Evolutionary conservation across 352 stramenopile species (phyloP).

Genomic region (Phytopythium oedochilum): DNA sequence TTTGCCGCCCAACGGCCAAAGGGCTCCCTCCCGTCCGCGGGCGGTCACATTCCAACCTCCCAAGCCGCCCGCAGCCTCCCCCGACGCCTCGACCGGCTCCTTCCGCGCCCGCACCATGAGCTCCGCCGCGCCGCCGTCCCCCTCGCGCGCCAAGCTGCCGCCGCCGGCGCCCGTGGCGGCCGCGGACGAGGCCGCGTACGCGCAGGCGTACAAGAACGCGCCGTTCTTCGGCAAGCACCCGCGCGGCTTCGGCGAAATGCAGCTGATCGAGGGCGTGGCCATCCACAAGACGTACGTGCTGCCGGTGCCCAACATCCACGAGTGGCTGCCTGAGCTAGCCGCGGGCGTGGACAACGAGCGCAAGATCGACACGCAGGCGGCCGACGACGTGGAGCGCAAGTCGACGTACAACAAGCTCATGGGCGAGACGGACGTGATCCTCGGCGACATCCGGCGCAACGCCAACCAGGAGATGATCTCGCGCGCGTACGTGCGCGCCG

Average conservation of each 20-base stretch:
- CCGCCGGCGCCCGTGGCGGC: constrained; percentile 6
- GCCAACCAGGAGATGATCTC: constrained; percentile 55
- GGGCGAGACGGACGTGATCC: constrained; percentile 73
- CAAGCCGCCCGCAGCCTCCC: neutral
- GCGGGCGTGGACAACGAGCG: constrained; percentile 53
- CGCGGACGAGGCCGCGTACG: constrained; percentile 23
- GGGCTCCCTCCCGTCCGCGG: neutral
- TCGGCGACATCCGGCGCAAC: constrained; percentile 80
- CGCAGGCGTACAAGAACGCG: constrained; percentile 45
- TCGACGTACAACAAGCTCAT: constrained; percentile 88
- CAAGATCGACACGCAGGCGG: constrained; percentile 73
- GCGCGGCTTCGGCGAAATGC: constrained; percentile 78
- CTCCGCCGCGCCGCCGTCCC: constrained; percentile 8
- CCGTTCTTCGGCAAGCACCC: constrained; percentile 79
- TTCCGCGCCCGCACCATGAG: constrained; percentile 24
- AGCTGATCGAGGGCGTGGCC: constrained; percentile 59
- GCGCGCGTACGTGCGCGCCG: constrained; percentile 75
- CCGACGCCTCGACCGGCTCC: neutral
- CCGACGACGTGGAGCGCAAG: constrained; percentile 55
- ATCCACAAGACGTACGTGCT: constrained; percentile 67
- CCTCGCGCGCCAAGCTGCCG: constrained; percentile 4
- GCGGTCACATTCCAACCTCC: neutral
- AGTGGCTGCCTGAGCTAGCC: constrained; percentile 61
- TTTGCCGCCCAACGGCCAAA: constrained; percentile 3
- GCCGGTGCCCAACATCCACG: constrained; percentile 64